Evolutionary conservation across 257 asterid genomes (phyloP).

Genomic region (Jacaranda mimosifolia): DNA sequence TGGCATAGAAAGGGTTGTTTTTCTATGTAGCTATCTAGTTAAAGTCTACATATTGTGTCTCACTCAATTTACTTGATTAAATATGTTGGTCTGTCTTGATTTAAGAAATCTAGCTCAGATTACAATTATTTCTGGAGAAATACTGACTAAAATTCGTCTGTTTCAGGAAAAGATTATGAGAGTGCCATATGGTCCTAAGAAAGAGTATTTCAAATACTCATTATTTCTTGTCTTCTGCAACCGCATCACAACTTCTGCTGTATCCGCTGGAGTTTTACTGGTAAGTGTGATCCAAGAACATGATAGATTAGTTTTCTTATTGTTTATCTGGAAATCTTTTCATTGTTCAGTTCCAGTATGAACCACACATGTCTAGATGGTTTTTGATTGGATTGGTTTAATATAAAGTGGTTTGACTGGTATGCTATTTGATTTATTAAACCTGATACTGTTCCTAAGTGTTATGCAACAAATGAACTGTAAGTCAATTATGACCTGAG

Average conservation of each 20-base stretch:
- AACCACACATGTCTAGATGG: not conserved
- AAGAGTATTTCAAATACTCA: slow-evolving; percentile 83
- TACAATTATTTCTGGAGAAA: slow-evolving; percentile 22
- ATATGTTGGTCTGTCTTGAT: slow-evolving; percentile 1
- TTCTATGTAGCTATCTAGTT: not conserved
- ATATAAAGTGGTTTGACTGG: not conserved
- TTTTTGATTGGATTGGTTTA: slow-evolving; percentile 24
- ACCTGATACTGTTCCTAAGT: not conserved
- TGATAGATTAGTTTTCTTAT: slow-evolving; percentile 30
- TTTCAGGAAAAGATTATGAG: slow-evolving; percentile 98
- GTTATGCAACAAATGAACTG: not conserved
- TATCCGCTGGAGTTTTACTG: slow-evolving; percentile 85
- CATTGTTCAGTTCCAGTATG: slow-evolving; percentile 14
- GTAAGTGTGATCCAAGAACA: slow-evolving; percentile 50
- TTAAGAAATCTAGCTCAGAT: not conserved
- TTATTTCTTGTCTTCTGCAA: slow-evolving; percentile 97
- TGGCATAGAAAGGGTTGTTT: not conserved
- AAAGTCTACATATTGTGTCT: not conserved
- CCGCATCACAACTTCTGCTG: slow-evolving; percentile 94
- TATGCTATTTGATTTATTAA: not conserved
- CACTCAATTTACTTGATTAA: not conserved
- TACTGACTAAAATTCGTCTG: slow-evolving; percentile 36
- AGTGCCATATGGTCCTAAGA: slow-evolving; percentile 87
- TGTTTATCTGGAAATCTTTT: slow-evolving; percentile 16
- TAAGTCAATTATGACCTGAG: slow-evolving; percentile 4